Evolutionary conservation across 106 monocot genomes (phyloP), one percentile per base, ranked within the genome.

Genomic region (Dioscorea alata): DNA sequence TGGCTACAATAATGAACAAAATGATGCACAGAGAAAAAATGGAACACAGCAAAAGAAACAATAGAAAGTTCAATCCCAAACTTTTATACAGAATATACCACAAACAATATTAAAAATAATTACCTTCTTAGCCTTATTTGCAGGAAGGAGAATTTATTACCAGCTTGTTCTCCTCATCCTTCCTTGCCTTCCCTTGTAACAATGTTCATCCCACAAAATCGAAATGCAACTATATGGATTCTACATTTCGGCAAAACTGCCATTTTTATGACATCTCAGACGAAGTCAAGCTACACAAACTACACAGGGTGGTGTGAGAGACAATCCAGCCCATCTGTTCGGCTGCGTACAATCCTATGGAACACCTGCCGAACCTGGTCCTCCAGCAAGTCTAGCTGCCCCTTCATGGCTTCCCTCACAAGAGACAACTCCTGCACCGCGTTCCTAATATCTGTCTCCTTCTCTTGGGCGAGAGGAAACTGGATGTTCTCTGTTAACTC

Each of bases 291-390:
- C 23, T 25, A 19, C 14, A 14, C 12, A 61, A 33, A 32, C 81
- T 75, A 88, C 63, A 79, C 81, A 6, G 59, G 12, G 64, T 60
- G 73, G 35, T 57, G 80, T 18, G 63, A 56, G 60, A 84, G 68
- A 42, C 71, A 82, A 78, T 88, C 87, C 14, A 91, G 71, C 1
- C 81, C 81, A 61, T 91, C 84, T 0, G 74, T 87, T 10, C 91
- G 70, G 72, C 76, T 82, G 4, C 75, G 79, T 23, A 87, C 80
- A 17, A 91, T 85, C 66, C 77, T 61, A 66, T 85, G 88, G 73
- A 92, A 92, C 32, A 85, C 85, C 67, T 85, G 78, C 64, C 92
- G 80, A 8, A 92, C 81, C 69, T 69, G 71, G n/a, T 68, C 59
- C 54, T 88, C 88, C 54, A 86, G 64, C 13, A 75, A 72, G 10